phyloP scores from a whole-genome alignment of 805 yeast species.

The Saccharomycopsis schoenii region DNA sequence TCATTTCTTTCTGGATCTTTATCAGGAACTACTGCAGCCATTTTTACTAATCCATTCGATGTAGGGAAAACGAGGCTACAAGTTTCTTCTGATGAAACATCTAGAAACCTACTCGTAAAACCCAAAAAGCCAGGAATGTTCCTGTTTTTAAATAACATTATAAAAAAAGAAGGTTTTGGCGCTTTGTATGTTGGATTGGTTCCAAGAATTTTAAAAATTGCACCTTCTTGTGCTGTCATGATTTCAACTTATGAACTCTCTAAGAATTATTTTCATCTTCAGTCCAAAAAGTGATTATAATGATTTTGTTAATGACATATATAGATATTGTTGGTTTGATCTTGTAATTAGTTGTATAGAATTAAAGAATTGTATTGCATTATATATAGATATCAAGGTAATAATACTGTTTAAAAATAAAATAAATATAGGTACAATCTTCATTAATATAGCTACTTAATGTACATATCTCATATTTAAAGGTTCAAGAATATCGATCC shows the following conservation, averaged over 20 bases:
- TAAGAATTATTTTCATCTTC: slow-evolving; percentile 41
- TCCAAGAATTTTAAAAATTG: slow-evolving; percentile 84
- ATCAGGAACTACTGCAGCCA: slow-evolving; percentile 79
- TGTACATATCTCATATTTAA: neutral
- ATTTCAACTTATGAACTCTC: slow-evolving; percentile 89
- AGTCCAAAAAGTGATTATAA: neutral
- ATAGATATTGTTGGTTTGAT: neutral
- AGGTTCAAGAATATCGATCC: neutral
- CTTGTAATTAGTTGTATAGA: neutral
- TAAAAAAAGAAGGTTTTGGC: slow-evolving; percentile 60
- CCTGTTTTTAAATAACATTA: slow-evolving; percentile 51
- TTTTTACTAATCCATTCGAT: slow-evolving; percentile 89
- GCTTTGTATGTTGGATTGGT: slow-evolving; percentile 82
- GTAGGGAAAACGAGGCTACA: slow-evolving; percentile 94
- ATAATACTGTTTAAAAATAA: neutral
- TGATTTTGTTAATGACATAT: neutral
- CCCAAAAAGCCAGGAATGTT: slow-evolving; percentile 47
- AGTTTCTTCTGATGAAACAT: slow-evolving; percentile 34
- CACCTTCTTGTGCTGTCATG: slow-evolving; percentile 98
- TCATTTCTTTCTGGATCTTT: slow-evolving; percentile 76
- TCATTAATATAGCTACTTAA: neutral
- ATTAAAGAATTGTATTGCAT: neutral
- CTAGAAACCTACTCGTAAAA: neutral
- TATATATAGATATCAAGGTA: neutral
- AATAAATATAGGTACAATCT: neutral